Conservation (phyloP, 2,329 filamentous ascomycete genomes). For the Colletotrichum brevisporum region DNA sequence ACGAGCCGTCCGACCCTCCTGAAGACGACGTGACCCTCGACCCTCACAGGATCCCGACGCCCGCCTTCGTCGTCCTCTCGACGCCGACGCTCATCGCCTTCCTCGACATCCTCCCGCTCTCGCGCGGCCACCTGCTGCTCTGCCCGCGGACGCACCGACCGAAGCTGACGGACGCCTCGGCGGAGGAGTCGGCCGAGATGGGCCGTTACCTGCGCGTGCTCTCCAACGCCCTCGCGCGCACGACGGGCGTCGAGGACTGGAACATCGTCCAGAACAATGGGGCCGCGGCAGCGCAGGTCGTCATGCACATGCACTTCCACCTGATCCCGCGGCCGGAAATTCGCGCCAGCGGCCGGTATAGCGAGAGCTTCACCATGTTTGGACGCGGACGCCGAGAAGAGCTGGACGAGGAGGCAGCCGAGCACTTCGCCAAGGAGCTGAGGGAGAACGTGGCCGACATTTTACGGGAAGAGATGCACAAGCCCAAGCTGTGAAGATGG, state of each 20-base stretch:
- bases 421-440: conserved; percentile 68
- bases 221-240: conserved; percentile 77
- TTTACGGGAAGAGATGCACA: conserved; percentile 48
- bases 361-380: conserved; percentile 86
- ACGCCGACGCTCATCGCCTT: conserved; percentile 87
- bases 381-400: conserved; percentile 80
- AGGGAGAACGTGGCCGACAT: conserved; percentile 64
- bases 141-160: conserved; percentile 83
- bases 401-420: conserved; percentile 82
- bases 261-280: conserved; percentile 99
- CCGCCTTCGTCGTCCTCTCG: conserved; percentile 79
- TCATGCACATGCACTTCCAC: conserved; percentile 95
- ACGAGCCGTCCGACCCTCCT: conserved; percentile 60
- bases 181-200: conserved; percentile 75
- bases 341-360: conserved; percentile 64
- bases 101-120: conserved; percentile 92
- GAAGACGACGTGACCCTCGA: conserved; percentile 51
- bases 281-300: conserved; percentile 89
- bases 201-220: conserved; percentile 79
- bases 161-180: conserved; percentile 80
- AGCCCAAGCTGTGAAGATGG: conserved; percentile 54
- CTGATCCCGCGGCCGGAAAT: conserved; percentile 87
- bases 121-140: conserved; percentile 85
- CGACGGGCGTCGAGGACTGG: conserved; percentile 85
- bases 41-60: conserved; percentile 53